phyloP scores from a whole-genome alignment of 225 moss, liverwort and hornwort genomes.

The Asterella californica region DNA sequence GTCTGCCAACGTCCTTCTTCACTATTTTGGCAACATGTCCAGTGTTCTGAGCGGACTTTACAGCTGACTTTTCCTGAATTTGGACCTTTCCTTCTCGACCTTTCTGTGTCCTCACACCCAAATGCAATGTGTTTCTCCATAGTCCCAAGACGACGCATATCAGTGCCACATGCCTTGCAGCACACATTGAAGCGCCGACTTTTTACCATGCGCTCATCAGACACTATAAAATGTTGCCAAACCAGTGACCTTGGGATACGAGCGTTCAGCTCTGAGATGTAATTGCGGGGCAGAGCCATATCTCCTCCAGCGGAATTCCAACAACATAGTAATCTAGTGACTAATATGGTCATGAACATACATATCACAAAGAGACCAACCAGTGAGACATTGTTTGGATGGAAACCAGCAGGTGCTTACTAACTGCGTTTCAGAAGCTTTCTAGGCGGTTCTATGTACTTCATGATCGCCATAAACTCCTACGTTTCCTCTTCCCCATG shows the following conservation, averaged over 20 bases:
- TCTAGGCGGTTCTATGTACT: no score
- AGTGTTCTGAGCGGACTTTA: conserved; percentile 25
- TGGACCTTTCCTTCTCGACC: conserved; percentile 19
- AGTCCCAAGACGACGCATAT: conserved; percentile 35
- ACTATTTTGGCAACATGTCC: conserved; percentile 28
- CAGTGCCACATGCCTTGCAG: conserved; percentile 34
- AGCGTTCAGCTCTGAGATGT: no score
- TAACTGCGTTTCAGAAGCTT: no score
- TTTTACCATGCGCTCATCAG: conserved; percentile 35
- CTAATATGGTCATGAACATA: no score
- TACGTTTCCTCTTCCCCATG: not conserved
- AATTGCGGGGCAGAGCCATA: no score
- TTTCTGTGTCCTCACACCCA: conserved; percentile 29
- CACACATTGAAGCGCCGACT: conserved; percentile 36
- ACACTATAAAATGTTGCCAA: conserved; percentile 39
- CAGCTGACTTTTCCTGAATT: conserved; percentile 34
- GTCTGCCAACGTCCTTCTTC: conserved; percentile 23
- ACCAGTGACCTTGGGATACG: conserved; percentile 36
- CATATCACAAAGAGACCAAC: no score
- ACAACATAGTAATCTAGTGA: no score
- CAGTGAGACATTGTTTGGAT: no score
- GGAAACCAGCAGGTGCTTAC: no score
- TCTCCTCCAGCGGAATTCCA: no score
- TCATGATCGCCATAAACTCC: no score
- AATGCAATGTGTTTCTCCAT: conserved; percentile 40